Conservation (phyloP, 768 basidiomycete genomes). For the Mycena olivaceomarginata region DNA sequence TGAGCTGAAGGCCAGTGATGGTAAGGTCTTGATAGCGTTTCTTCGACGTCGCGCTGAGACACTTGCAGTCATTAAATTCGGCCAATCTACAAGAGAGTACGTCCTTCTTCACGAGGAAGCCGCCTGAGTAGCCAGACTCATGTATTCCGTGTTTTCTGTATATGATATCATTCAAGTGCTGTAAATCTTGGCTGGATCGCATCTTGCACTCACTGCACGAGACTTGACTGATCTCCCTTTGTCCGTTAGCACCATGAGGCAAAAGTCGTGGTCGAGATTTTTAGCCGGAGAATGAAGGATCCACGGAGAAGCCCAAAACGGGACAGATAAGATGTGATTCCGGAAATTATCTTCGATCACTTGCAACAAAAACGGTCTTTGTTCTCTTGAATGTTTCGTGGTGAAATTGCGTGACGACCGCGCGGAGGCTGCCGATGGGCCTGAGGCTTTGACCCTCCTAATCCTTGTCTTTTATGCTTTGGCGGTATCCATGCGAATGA, state of each 20-base stretch:
- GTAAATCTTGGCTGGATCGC: conserved; percentile 4
- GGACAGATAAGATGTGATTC: background rate
- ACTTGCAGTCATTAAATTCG: conserved; percentile 87
- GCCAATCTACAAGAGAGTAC: conserved; percentile 87
- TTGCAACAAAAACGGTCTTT: conserved; percentile 11
- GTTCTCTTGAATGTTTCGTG: conserved; percentile 42
- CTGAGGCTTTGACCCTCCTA: conserved; percentile 24
- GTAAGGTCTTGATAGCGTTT: conserved; percentile 65
- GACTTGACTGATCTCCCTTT: conserved; percentile 15
- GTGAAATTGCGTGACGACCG: conserved; percentile 24
- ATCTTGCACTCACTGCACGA: background rate
- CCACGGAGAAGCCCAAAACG: background rate
- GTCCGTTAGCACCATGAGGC: conserved; percentile 17
- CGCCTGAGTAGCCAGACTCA: conserved; percentile 51
- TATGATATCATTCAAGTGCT: conserved; percentile 23
- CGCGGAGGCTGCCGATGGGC: conserved; percentile 3
- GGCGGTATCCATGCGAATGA: conserved; percentile 26
- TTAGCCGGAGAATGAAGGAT: conserved; percentile 17
- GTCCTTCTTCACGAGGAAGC: conserved; percentile 90
- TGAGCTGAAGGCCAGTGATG: conserved; percentile 87
- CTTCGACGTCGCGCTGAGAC: conserved; percentile 31
- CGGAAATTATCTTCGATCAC: conserved; percentile 15
- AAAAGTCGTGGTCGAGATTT: conserved; percentile 22
- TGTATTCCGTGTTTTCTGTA: conserved; percentile 21
- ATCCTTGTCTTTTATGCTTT: conserved; percentile 22